A percentile compares a stretch with the other conserved stretches of the same genome.
Conservation (phyloP, 306 rosid species). For the Acacia confusa region DNA sequence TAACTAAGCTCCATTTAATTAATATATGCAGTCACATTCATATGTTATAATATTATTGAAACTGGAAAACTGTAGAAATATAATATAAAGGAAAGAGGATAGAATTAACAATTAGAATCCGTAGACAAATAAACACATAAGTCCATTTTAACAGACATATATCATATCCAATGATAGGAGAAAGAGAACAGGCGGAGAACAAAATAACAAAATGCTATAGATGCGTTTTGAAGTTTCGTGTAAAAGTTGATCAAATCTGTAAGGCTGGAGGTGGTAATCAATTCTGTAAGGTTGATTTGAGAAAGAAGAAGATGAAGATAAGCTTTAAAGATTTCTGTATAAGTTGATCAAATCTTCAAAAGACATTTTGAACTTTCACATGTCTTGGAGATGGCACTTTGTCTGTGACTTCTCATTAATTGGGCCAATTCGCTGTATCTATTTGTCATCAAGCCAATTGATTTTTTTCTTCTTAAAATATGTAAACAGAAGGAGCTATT, state of each 20-base stretch:
- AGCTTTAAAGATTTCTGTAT: slow-evolving; percentile 36
- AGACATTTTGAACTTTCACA: no score
- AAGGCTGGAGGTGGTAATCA: slow-evolving; percentile 86
- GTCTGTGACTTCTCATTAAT: no score
- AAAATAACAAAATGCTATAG: slow-evolving; percentile 50
- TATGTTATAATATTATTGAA: neutral
- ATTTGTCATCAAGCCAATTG: no score
- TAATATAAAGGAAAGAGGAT: neutral
- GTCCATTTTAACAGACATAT: slow-evolving; percentile 36
- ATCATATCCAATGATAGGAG: slow-evolving; percentile 24
- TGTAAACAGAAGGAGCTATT: no score
- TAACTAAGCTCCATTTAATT: slow-evolving; percentile 8
- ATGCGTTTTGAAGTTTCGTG: neutral
- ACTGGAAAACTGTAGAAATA: no score
- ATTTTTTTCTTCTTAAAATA: no score
- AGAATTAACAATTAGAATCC: slow-evolving; percentile 77
- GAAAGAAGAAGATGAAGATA: slow-evolving; percentile 28
- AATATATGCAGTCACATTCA: neutral
- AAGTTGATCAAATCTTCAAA: neutral
- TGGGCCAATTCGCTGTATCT: no score
- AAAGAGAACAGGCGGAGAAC: neutral
- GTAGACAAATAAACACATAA: neutral
- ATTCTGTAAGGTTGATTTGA: slow-evolving; percentile 74
- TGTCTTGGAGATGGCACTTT: no score
- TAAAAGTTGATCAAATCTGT: slow-evolving; percentile 66